A percentile compares a stretch with the other conserved stretches of the same genome.
Conservation (phyloP, 1,284 basidiomycete species). For the Cutaneotrichosporon mucoides region DNA sequence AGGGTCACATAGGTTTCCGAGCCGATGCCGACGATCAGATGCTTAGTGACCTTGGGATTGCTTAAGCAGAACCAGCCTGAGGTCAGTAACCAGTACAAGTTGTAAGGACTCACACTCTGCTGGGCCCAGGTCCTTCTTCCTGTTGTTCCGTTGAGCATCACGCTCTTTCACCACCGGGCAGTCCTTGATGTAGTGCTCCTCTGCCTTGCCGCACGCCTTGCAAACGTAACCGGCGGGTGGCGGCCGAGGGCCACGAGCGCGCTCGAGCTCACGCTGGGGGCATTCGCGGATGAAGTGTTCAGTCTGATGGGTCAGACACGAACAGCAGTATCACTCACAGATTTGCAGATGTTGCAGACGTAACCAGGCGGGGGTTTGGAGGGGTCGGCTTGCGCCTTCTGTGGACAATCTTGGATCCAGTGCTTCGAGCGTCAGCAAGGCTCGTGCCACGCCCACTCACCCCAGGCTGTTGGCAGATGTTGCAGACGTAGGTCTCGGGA, state of each 20-base stretch:
- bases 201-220: constrained; percentile 76
- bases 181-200: constrained; percentile 72
- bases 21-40: constrained; percentile 89
- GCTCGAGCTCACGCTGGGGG: constrained; percentile 61
- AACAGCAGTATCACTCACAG: constrained; percentile 27
- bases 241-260: constrained; percentile 57
- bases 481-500: constrained; percentile 79
- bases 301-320: constrained; percentile 49
- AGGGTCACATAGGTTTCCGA: constrained; percentile 86
- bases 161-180: constrained; percentile 64
- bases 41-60: constrained; percentile 83
- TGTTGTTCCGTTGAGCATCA: constrained; percentile 45
- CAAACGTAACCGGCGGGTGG: constrained; percentile 70
- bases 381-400: constrained; percentile 27
- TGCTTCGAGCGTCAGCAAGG: constrained; percentile 29
- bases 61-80: constrained; percentile 92
- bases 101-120: constrained; percentile 52
- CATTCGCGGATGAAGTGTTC: constrained; percentile 84
- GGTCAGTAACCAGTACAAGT: neutral
- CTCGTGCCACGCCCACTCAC: constrained; percentile 25
- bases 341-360: constrained; percentile 45
- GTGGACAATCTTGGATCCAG: constrained; percentile 47
- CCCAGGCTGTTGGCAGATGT: constrained; percentile 62
- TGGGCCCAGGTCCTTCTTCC: constrained; percentile 55
- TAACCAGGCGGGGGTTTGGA: constrained; percentile 39